Evolutionary conservation across 2,329 filamentous ascomycete genomes (phyloP).

Genomic region (Cercospora janseana): DNA sequence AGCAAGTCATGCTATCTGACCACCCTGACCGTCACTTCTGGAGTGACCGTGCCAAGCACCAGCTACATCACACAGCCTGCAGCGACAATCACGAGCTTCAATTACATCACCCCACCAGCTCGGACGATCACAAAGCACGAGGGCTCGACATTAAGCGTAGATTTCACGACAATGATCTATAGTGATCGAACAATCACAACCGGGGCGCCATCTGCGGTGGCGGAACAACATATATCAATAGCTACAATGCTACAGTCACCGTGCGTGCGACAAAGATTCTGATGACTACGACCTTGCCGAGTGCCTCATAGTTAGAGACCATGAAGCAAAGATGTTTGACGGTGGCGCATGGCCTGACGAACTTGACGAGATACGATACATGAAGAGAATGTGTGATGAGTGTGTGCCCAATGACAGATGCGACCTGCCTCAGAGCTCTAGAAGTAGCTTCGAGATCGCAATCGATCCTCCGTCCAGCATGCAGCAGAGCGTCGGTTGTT

Average conservation of each 20-base stretch:
- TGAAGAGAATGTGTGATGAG: not conserved
- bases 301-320: no score
- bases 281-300: not conserved
- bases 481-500: no score
- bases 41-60: not conserved
- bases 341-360: no score
- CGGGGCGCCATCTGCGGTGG: not conserved
- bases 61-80: not conserved
- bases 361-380: no score
- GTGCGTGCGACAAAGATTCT: not conserved
- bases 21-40: not conserved
- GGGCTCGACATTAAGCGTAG: no score
- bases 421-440: no score
- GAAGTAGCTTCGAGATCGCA: no score
- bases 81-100: not conserved
- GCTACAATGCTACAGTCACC: not conserved
- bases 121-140: no score
- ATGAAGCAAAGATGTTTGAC: no score
- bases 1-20: not conserved
- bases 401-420: not conserved
- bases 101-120: not conserved
- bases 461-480: no score
- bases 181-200: slow-evolving; percentile 1
- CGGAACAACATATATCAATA: not conserved
- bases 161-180: no score